phyloP scores from a whole-genome alignment of 805 yeast genomes.

The Metschnikowia noctiluminum region DNA sequence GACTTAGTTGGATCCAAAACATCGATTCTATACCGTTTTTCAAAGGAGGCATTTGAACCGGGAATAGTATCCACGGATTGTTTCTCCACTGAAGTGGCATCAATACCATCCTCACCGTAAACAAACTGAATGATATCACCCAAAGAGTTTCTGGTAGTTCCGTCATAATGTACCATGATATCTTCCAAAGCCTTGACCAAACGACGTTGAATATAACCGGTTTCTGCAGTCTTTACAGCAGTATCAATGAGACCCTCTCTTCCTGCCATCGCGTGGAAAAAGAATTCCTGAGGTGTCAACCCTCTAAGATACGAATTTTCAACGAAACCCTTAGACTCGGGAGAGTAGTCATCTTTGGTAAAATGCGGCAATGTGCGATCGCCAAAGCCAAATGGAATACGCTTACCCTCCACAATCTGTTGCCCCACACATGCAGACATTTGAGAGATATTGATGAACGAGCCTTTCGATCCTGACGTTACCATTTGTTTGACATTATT shows the following conservation, averaged over 20 bases:
- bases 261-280: conserved; percentile 98
- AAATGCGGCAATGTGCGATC: conserved; percentile 97
- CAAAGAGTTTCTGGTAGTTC: conserved; percentile 94
- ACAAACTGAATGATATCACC: conserved; percentile 96
- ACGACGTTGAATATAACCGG: conserved; percentile 98
- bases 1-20: conserved; percentile 63
- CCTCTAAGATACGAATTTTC: conserved; percentile 95
- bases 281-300: conserved; percentile 90
- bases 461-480: conserved; percentile 98
- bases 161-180: conserved; percentile 97
- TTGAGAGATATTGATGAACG: conserved; percentile 96
- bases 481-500: conserved; percentile 99
- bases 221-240: conserved; percentile 98
- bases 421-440: conserved; percentile 99
- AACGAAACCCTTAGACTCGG: conserved; percentile 97
- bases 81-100: conserved; percentile 96
- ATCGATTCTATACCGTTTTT: conserved; percentile 80
- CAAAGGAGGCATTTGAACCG: conserved; percentile 83
- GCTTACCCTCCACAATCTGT: conserved; percentile 99
- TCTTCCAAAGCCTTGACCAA: conserved; percentile 94
- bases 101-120: conserved; percentile 99
- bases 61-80: conserved; percentile 95
- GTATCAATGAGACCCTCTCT: conserved; percentile 99
- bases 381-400: conserved; percentile 95
- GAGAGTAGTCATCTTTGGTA: conserved; percentile 97